Evolutionary conservation across 2,329 filamentous ascomycete genomes (phyloP).

Genomic region (Mariannaea sp.): DNA sequence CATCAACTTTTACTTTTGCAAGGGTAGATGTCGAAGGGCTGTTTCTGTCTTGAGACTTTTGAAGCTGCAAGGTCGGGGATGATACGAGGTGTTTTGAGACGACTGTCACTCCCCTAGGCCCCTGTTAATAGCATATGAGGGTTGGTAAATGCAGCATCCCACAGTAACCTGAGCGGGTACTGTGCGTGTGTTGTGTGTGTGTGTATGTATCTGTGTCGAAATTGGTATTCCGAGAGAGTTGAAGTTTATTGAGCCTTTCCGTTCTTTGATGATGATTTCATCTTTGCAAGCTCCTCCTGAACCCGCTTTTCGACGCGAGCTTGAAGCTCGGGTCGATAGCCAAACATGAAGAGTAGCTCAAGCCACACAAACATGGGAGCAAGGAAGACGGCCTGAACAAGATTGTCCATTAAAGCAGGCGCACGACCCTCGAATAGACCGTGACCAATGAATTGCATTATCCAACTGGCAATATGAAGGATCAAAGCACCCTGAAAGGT

Average conservation of each 20-base stretch:
- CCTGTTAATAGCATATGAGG: neutral
- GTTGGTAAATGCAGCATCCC: too few species aligned
- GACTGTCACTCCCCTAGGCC: neutral
- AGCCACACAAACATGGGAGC: conserved; percentile 98
- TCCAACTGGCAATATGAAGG: conserved; percentile 77
- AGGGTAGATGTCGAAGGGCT: neutral
- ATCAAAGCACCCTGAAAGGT: conserved; percentile 64
- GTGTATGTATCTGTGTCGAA: too few species aligned
- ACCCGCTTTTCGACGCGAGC: conserved; percentile 78
- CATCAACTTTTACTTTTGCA: neutral
- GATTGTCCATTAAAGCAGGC: conserved; percentile 87
- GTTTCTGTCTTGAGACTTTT: neutral
- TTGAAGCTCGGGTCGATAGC: conserved; percentile 88
- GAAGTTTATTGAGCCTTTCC: conserved; percentile 55
- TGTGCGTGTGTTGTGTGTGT: too few species aligned
- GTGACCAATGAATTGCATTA: conserved; percentile 90
- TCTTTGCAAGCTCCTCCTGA: conserved; percentile 75
- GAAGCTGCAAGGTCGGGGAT: neutral
- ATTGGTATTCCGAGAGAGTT: neutral
- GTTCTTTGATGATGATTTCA: conserved; percentile 62
- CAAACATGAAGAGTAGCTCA: conserved; percentile 86
- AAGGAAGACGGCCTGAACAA: conserved; percentile 88
- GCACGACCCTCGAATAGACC: conserved; percentile 86
- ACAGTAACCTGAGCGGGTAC: too few species aligned
- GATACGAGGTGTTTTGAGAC: neutral